Evolutionary conservation across 169 alveolate genomes (phyloP).

Genomic region (Besnoitia besnoiti): DNA sequence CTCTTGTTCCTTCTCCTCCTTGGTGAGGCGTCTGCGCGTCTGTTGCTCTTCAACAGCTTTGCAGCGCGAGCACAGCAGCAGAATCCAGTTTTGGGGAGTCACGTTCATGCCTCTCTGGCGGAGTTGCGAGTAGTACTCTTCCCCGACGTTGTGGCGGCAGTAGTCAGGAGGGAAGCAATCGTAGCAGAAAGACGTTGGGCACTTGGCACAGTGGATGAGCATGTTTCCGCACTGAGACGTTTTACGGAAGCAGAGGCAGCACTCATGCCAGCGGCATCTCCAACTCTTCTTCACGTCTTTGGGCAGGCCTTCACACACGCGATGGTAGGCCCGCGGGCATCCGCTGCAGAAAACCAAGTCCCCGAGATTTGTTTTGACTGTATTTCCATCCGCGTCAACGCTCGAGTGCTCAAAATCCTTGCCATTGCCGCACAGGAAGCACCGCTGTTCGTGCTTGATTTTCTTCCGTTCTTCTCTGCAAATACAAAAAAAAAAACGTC

Average conservation of each 20-base stretch:
- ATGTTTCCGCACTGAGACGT: conserved; percentile 90
- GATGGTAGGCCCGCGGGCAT: conserved; percentile 92
- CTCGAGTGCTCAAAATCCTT: conserved; percentile 75
- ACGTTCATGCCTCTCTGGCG: conserved; percentile 89
- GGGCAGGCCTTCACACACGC: conserved; percentile 79
- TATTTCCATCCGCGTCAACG: conserved; percentile 79
- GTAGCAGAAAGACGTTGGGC: conserved; percentile 91
- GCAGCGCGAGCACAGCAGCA: conserved; percentile 90
- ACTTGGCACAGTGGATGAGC: conserved; percentile 90
- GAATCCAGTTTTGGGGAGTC: conserved; percentile 86
- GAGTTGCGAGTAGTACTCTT: conserved; percentile 86
- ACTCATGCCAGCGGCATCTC: conserved; percentile 93
- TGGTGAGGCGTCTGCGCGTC: conserved; percentile 84
- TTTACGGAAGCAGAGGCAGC: conserved; percentile 89
- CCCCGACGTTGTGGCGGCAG: conserved; percentile 74
- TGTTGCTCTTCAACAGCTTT: conserved; percentile 90
- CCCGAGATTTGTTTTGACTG: conserved; percentile 81
- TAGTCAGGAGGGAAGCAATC: conserved; percentile 92
- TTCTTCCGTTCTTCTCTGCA: conserved; percentile 80
- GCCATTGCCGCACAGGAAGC: conserved; percentile 89
- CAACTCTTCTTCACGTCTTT: conserved; percentile 81
- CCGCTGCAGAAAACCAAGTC: conserved; percentile 85
- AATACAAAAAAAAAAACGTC: not conserved
- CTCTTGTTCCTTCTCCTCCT: conserved; percentile 84
- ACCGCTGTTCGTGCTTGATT: conserved; percentile 85